Conservation (phyloP, 1,284 basidiomycete genomes). For the Phellinidium pouzarii region DNA sequence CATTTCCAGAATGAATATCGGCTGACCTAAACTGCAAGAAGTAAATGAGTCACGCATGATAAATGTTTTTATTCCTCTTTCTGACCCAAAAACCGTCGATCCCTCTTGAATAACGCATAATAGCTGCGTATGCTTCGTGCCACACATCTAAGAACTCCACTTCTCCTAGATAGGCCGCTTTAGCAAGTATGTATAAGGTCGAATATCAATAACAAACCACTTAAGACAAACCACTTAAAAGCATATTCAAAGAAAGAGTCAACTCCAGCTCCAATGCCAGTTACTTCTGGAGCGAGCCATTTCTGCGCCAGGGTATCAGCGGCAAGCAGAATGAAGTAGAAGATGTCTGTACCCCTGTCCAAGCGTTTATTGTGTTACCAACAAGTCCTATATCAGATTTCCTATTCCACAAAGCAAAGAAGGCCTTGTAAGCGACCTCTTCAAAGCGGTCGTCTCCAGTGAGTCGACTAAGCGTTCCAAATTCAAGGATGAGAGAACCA, state of each 20-base stretch:
- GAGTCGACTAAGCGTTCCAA: constrained; percentile 82
- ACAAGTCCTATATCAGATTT: constrained; percentile 76
- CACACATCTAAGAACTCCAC: constrained; percentile 88
- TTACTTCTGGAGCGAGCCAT: constrained; percentile 49
- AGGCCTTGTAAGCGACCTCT: constrained; percentile 76
- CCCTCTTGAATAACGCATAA: constrained; percentile 81
- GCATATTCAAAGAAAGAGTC: constrained; percentile 95
- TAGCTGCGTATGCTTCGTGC: constrained; percentile 81
- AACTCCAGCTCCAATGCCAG: constrained; percentile 84
- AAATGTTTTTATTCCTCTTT: constrained; percentile 4
- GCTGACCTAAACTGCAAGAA: constrained; percentile 64
- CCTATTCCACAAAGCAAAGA: constrained; percentile 89
- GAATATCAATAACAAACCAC: constrained; percentile 47
- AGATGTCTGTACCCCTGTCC: constrained; percentile 58
- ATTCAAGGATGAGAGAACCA: constrained; percentile 86
- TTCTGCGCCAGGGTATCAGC: constrained; percentile 8
- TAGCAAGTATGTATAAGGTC: constrained; percentile 10
- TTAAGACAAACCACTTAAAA: constrained; percentile 83
- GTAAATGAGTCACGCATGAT: constrained; percentile 3
- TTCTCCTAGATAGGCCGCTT: constrained; percentile 52
- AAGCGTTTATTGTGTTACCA: constrained; percentile 82
- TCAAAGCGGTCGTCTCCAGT: constrained; percentile 86
- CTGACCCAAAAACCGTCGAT: constrained; percentile 83
- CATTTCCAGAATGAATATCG: constrained; percentile 71
- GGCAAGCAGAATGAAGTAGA: not conserved